phyloP scores from a whole-genome alignment of 2,329 filamentous ascomycete genomes.

The Claviceps spartinae region DNA sequence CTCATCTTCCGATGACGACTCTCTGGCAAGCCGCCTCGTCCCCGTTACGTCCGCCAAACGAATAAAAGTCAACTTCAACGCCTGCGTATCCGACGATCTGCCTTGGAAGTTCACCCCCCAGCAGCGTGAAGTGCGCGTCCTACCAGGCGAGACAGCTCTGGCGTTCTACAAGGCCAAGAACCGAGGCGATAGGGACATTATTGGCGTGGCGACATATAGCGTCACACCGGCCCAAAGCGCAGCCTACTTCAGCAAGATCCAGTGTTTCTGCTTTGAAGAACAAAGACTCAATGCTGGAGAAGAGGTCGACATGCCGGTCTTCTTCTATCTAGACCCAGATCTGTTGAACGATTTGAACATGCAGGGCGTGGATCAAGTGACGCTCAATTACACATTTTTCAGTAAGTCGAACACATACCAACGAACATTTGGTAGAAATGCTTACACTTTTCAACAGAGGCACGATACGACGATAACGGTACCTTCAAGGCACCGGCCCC shows the following conservation, averaged over 20 bases:
- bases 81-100: conserved; percentile 85
- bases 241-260: conserved; percentile 98
- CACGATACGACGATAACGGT: conserved; percentile 33
- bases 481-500: conserved; percentile 25
- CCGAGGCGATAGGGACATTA: conserved; percentile 79
- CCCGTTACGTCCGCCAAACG: conserved; percentile 72
- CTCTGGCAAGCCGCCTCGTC: conserved; percentile 62
- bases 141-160: conserved; percentile 90
- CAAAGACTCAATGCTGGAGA: conserved; percentile 89
- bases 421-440: background rate
- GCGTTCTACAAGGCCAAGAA: conserved; percentile 98
- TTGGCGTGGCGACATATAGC: conserved; percentile 94
- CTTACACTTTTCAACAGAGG: conserved; percentile 19
- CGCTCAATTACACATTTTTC: conserved; percentile 94
- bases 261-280: conserved; percentile 98
- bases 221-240: conserved; percentile 93
- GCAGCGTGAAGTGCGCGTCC: conserved; percentile 87
- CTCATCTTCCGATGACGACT: conserved; percentile 33
- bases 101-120: conserved; percentile 97
- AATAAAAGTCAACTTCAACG: conserved; percentile 90
- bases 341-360: conserved; percentile 85
- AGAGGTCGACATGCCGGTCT: conserved; percentile 98
- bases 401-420: conserved; percentile 45
- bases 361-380: conserved; percentile 89
- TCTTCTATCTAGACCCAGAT: conserved; percentile 97